Percentiles rank a stretch among this genome's conserved stretches.
Conservation (phyloP, 1,284 basidiomycete genomes). For the Ustilago crameri region DNA sequence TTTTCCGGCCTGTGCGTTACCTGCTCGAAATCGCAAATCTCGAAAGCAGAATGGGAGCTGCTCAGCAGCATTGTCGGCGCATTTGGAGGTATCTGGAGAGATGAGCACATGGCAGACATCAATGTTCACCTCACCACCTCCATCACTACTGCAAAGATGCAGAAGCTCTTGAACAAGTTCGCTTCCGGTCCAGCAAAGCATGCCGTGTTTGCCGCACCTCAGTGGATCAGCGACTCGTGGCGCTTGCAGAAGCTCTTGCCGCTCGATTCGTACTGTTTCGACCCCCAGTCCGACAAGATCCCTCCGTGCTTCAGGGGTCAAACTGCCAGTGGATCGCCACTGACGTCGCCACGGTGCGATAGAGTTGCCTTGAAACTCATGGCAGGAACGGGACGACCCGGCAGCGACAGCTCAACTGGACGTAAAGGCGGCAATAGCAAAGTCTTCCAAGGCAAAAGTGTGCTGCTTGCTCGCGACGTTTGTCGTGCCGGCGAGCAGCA, state of each 20-base stretch:
- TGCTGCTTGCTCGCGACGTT: conserved; percentile 53
- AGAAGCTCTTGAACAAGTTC: conserved; percentile 17
- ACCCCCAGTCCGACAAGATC: conserved; percentile 70
- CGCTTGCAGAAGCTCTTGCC: conserved; percentile 74
- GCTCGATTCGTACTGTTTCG: conserved; percentile 76
- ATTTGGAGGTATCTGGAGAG: conserved; percentile 84
- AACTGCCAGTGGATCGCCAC: conserved; percentile 30
- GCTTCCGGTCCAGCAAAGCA: conserved; percentile 73
- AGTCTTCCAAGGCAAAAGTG: conserved; percentile 38
- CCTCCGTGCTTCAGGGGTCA: conserved; percentile 38
- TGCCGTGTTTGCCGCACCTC: conserved; percentile 77
- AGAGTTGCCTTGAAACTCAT: conserved; percentile 31
- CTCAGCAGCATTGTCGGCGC: conserved; percentile 78
- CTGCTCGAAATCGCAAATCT: conserved; percentile 71
- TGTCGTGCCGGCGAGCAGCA: conserved; percentile 55
- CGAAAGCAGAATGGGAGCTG: conserved; percentile 76
- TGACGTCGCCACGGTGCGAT: conserved; percentile 37
- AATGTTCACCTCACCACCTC: conserved; percentile 80
- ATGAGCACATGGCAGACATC: conserved; percentile 80
- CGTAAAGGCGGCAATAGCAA: conserved; percentile 1
- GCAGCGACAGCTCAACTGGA: neutral
- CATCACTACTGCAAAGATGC: conserved; percentile 33
- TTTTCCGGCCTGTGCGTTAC: conserved; percentile 82
- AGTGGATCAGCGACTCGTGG: conserved; percentile 85
- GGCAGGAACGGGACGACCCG: neutral